Evolutionary conservation across 2,329 filamentous ascomycete genomes (phyloP), one percentile per base, ranked within the genome.

Genomic region (Ophiostoma ips): DNA sequence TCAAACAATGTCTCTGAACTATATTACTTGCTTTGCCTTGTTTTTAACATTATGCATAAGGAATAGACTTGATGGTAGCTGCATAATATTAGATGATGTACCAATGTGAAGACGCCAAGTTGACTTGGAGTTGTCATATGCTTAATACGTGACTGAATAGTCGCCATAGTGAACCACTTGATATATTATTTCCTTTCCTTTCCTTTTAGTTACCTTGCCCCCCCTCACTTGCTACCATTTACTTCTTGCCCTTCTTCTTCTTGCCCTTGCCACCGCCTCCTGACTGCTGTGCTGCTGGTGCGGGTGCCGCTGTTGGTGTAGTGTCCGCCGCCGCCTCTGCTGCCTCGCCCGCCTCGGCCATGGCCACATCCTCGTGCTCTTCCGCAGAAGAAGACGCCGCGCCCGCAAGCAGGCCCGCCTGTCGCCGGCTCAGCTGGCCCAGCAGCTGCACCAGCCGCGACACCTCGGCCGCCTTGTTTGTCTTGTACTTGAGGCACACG

Each of bases 401-500:
- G 44, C 59, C 59, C 28, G 56, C 57, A 48, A 71, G 68, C 57
- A 82, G 61, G 33, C 72, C 77, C 13, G 76, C 77, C 71, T 84
- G 82, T 51, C 72, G 76, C 50, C 80, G 74, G n/a, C 83, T 87
- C 57, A 95, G 66, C 51, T 77, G 75, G 1, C 87, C 88, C 55
- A 98, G 66, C 40, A 82, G 78, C 48, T 79, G 77, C 51, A 98
- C 77, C 59, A 98, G 68, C 28, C 92, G 74, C 21, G 84, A 83
- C 10, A 98, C 88, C 68, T 96, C 90, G 18, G 87, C 86, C 18
- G 84, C 87, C 67, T 95, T 94, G 62, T 83, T 83, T 34, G 92
- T 98, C 63, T 79, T 76, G 72, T 95, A 96, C 68, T 95, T 94
- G 55, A 98, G 75, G 54, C 83, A 83, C 52, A 83, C 81, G 60